These are phyloP conservation scores for Pyrenochaeta sp. DNA, from an alignment of 2,329 filamentous ascomycete species.

Conservation along the genomic window DNA sequence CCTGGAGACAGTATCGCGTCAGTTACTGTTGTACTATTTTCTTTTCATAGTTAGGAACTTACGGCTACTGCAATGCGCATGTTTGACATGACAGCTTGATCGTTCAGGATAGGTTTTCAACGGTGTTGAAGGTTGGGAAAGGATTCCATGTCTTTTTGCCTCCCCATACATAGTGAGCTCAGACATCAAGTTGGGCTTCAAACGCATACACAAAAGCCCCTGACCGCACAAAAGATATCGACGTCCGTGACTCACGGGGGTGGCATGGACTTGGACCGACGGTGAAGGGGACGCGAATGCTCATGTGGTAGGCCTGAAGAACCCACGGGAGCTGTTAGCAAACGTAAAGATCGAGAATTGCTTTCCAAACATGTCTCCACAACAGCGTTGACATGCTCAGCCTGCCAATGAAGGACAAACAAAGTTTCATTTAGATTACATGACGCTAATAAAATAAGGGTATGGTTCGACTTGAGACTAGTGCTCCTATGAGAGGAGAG, in stretches of 20 bases:
- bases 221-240: constrained; percentile 22
- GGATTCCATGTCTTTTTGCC: constrained; percentile 8
- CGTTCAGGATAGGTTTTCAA: constrained; percentile 1
- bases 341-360: constrained; percentile 11
- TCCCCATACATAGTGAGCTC: constrained; percentile 1
- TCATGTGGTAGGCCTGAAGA: constrained; percentile 15
- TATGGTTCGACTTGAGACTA: constrained; percentile 12
- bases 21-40: neutral
- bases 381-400: constrained; percentile 8
- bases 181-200: constrained; percentile 9
- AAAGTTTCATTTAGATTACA: constrained; percentile 13
- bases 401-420: constrained; percentile 26
- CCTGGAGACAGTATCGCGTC: constrained; percentile 30
- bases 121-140: constrained; percentile 1
- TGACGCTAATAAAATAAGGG: constrained; percentile 9
- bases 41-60: neutral
- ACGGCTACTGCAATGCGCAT: constrained; percentile 68
- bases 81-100: constrained; percentile 40
- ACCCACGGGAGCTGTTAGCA: constrained; percentile 14
- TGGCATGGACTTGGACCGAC: constrained; percentile 18
- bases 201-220: constrained; percentile 6
- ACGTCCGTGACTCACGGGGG: constrained; percentile 41
- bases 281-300: constrained; percentile 27
- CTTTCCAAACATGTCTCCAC: constrained; percentile 7
- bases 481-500: constrained; percentile 12